Percentiles rank a stretch among this genome's conserved stretches.
Evolutionary conservation across 345 rosid genomes (phyloP).

Genomic region (Moricandia arvensis): DNA sequence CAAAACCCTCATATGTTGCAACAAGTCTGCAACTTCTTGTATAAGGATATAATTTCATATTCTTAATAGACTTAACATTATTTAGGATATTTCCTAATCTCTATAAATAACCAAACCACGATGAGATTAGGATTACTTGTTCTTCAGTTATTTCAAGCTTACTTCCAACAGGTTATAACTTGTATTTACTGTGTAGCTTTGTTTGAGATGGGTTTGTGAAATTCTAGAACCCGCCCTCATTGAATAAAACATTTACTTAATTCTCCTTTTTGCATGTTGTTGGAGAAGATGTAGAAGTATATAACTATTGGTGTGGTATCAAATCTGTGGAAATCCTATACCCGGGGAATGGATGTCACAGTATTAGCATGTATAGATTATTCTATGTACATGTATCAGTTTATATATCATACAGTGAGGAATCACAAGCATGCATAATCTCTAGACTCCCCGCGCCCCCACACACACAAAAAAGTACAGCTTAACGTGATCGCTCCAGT

Average conservation of each 20-base stretch:
- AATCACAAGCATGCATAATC: background rate
- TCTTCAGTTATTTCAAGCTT: too few species aligned
- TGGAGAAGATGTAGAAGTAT: background rate
- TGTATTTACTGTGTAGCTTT: too few species aligned
- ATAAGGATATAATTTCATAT: too few species aligned
- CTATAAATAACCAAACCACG: too few species aligned
- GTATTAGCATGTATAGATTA: background rate
- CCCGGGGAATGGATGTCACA: background rate
- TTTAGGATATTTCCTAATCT: too few species aligned
- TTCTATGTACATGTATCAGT: background rate
- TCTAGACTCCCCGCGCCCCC: background rate
- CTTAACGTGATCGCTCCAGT: conserved; percentile 22
- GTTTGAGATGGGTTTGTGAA: too few species aligned
- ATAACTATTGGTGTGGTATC: background rate
- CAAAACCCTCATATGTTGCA: too few species aligned
- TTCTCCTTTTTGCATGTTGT: background rate
- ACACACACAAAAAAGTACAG: conserved; percentile 3
- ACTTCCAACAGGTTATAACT: too few species aligned
- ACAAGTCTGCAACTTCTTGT: too few species aligned
- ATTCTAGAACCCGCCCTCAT: background rate
- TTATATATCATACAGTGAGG: background rate
- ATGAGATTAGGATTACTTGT: too few species aligned
- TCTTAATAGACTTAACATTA: too few species aligned
- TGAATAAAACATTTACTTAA: background rate
- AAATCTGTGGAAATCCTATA: background rate